Evolutionary conservation across 2,329 filamentous ascomycete species (phyloP).

Genomic region (Cylindrodendrum hubeiense): DNA sequence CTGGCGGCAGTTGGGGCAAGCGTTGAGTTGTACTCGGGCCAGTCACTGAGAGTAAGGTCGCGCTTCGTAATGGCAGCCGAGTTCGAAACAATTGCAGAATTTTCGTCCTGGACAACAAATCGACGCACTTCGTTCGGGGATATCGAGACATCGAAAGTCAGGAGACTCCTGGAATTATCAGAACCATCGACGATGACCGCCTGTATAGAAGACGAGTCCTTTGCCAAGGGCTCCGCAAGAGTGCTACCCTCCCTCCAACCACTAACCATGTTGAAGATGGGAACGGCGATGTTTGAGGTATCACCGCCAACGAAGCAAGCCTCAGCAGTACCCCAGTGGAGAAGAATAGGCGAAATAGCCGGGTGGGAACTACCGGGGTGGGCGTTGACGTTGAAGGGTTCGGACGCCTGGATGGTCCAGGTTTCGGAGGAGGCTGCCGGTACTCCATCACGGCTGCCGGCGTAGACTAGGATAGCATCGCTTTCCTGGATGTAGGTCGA

Average conservation of each 20-base stretch:
- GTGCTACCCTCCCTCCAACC: constrained; percentile 76
- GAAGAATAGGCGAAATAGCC: constrained; percentile 76
- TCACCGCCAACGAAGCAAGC: constrained; percentile 82
- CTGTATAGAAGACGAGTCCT: constrained; percentile 68
- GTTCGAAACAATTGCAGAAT: constrained; percentile 65
- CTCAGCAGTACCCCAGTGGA: constrained; percentile 79
- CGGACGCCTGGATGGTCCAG: constrained; percentile 76
- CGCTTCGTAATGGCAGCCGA: constrained; percentile 56
- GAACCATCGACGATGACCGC: constrained; percentile 76
- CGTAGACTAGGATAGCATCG: constrained; percentile 83
- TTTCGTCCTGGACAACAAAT: constrained; percentile 73
- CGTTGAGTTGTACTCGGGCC: constrained; percentile 84
- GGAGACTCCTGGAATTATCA: constrained; percentile 83
- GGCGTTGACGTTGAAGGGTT: constrained; percentile 73
- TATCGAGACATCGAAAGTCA: constrained; percentile 80
- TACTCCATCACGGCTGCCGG: constrained; percentile 75
- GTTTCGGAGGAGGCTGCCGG: constrained; percentile 75
- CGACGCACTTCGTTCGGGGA: constrained; percentile 82
- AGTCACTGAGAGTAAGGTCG: constrained; percentile 70
- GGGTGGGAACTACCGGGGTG: constrained; percentile 72
- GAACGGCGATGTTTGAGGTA: constrained; percentile 65
- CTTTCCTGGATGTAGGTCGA: constrained; percentile 79
- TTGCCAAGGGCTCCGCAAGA: constrained; percentile 71
- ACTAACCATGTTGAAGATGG: constrained; percentile 62
- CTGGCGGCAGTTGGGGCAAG: constrained; percentile 74